Evolutionary conservation across 129 eudicot genomes (phyloP).

Genomic region (sunflower (Helianthus annuus)): HanXRQr2.0-SUNRISE NC_035448.2:13177409-13177908

Average conservation of each 20-base stretch:
- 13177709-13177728: background rate
- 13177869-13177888: no score
- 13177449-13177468: no score
- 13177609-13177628: background rate
- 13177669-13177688: background rate
- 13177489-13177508: slow-evolving; percentile 5
- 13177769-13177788: no score
- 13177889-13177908: no score
- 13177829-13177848: no score
- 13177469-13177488: background rate
- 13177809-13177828: background rate
- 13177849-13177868: no score
- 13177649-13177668: background rate
- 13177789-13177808: no score
- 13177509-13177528: background rate
- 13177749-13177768: background rate
- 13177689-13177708: background rate
- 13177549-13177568: slow-evolving; percentile 7
- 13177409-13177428: no score
- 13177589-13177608: background rate
- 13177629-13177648: background rate
- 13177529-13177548: background rate
- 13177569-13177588: slow-evolving; percentile 19
- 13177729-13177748: background rate
- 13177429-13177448: no score